Evolutionary conservation across 1,139 yeast species (phyloP).

Genomic region (Zhuliangozyma blackwelliae): DNA sequence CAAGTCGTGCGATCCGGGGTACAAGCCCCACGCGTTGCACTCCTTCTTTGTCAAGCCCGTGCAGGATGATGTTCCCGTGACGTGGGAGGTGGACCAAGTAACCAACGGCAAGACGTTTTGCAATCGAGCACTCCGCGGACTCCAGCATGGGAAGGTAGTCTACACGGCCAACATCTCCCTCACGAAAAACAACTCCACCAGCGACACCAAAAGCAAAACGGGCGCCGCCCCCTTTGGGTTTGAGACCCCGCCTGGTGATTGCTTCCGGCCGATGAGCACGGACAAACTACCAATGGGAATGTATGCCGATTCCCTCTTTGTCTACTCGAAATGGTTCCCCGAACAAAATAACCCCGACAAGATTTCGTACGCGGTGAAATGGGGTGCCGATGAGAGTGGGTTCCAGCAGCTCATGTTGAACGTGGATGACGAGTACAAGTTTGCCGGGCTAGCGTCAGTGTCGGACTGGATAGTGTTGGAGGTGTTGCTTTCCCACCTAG

Average conservation of each 20-base stretch:
- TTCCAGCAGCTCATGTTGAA: constrained; percentile 9
- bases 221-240: constrained; percentile 28
- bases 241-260: constrained; percentile 30
- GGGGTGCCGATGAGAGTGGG: constrained; percentile 24
- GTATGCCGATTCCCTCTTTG: constrained; percentile 1
- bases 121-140: constrained; percentile 26
- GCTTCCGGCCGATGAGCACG: constrained; percentile 12
- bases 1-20: constrained; percentile 25
- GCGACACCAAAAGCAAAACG: constrained; percentile 10
- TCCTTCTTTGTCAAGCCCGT: constrained; percentile 38
- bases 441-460: constrained; percentile 57
- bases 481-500: constrained; percentile 16
- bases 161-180: constrained; percentile 34
- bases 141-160: constrained; percentile 25
- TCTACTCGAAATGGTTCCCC: constrained; percentile 3
- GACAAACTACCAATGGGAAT: background rate
- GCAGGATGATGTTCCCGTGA: constrained; percentile 25
- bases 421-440: constrained; percentile 30
- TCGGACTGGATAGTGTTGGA: constrained; percentile 59
- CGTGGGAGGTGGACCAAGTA: constrained; percentile 27
- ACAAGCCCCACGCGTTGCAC: constrained; percentile 41
- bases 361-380: constrained; percentile 36
- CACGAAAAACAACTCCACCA: constrained; percentile 26
- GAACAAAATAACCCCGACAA: constrained; percentile 2
- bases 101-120: constrained; percentile 32